A percentile compares a stretch with the other conserved stretches of the same genome.
These are phyloP conservation scores for Aspergillus felis DNA, from an alignment of 2,329 filamentous ascomycete genomes.

Conservation along the genomic window DNA sequence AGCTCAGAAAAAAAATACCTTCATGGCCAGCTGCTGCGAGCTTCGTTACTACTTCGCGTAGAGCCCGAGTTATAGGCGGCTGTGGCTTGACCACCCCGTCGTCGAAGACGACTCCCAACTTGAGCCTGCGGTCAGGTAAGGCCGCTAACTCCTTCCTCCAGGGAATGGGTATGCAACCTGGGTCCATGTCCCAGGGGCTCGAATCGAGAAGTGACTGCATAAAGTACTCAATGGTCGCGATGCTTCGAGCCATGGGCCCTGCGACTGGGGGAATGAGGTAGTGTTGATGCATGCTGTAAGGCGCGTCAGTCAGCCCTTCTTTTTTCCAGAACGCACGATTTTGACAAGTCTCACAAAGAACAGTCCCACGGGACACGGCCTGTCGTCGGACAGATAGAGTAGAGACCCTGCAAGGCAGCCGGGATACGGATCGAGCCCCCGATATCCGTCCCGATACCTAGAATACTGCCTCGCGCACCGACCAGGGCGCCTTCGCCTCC, in stretches of 20 bases:
- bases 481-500: conserved; percentile 53
- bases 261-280: conserved; percentile 27
- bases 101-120: conserved; percentile 56
- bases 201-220: conserved; percentile 22
- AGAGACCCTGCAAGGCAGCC: conserved; percentile 48
- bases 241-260: conserved; percentile 23
- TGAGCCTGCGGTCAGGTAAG: conserved; percentile 45
- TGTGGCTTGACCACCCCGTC: conserved; percentile 59
- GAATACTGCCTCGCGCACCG: conserved; percentile 44
- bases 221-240: conserved; percentile 25
- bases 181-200: conserved; percentile 32
- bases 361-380: conserved; percentile 29
- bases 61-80: conserved; percentile 54
- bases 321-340: too few relatives aligned
- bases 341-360: conserved; percentile 11
- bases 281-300: conserved; percentile 41
- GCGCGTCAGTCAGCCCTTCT: conserved; percentile 12
- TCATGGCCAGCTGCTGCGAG: conserved; percentile 54
- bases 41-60: conserved; percentile 48
- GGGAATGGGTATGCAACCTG: conserved; percentile 36
- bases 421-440: conserved; percentile 53
- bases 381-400: conserved; percentile 36
- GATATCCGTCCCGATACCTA: conserved; percentile 54
- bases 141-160: conserved; percentile 22
- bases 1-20: conserved; percentile 22